Conservation (phyloP, 2,329 filamentous ascomycete genomes). For the Colletotrichum sp. region DNA sequence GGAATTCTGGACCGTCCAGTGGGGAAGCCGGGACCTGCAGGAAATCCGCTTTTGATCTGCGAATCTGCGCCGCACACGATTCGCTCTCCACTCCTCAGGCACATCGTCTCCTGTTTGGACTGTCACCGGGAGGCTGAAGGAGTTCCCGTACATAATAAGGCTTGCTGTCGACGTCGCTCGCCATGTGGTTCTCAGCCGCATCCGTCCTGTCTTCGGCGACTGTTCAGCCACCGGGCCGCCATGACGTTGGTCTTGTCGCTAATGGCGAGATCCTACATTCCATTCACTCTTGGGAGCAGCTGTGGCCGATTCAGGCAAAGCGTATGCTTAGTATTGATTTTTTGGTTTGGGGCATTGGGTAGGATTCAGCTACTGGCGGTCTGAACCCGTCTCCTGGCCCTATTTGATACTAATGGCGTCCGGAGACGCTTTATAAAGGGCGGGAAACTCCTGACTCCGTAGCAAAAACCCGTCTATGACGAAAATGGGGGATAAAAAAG, state of each 20-base stretch:
- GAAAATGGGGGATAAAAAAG: neutral
- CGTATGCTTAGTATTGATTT: neutral
- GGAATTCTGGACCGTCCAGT: neutral
- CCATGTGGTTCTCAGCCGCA: slow-evolving; percentile 5
- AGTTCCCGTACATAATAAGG: neutral
- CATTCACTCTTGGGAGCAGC: neutral
- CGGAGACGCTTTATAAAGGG: neutral
- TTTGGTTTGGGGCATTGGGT: neutral
- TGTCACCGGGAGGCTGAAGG: neutral
- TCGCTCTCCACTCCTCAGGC: slow-evolving; percentile 4
- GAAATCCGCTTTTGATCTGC: slow-evolving; percentile 23
- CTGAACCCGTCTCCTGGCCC: neutral
- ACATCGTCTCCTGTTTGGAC: neutral
- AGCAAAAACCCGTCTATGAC: slow-evolving; percentile 12
- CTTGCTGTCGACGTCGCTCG: neutral
- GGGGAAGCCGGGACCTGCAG: slow-evolving; percentile 5
- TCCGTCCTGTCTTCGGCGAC: neutral
- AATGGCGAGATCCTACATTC: neutral
- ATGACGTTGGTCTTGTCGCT: neutral
- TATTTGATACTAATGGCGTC: neutral
- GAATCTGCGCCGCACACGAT: slow-evolving; percentile 7
- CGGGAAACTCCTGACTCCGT: slow-evolving; percentile 18
- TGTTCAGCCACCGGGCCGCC: neutral
- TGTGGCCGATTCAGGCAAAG: neutral
- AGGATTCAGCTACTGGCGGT: neutral